Evolutionary conservation across 306 rosid genomes (phyloP), one percentile per base, ranked within the genome.

Genomic region (Canavalia gladiata): DNA sequence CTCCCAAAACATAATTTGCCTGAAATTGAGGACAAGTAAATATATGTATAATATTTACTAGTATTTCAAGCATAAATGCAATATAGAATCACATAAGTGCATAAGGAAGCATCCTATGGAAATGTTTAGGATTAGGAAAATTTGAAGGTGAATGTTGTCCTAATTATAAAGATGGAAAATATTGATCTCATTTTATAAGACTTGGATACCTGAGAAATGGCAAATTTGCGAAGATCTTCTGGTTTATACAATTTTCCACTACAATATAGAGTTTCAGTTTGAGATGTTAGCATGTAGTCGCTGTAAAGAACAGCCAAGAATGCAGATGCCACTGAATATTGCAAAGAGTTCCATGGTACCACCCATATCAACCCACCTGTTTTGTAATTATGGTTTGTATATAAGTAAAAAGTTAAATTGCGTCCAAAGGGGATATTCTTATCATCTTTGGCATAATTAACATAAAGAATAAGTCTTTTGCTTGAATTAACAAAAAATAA

Each of bases 351-450:
- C 92, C 90, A 84, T 58, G 86, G 71, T 41, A 25, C 64, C 69
- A 88, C 86, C 97, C 97, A 91, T 66, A 92, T 87, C 45, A 89
- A 60, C 41, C 95, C 91, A 87, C 84, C 97, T 90, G 80, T 41
- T 82, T 63, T 39, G 58, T 13, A 54, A 67, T 45, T 1, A 76
- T 37, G n/a, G 60, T 62, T 78, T 69, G 68, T 39, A 13, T 39
- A 13, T 75, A 6, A 75, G 49, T 31, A 66, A 31, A 1, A 8
- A 50, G 33, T 35, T 39, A 52, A 45, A 12, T 50, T 42, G 25
- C 39, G 67, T 29, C 31, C 64, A 58, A 57, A 47, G 51, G 43
- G 68, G 9, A 33, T 3, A 7, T n/a, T 51, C 25, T 43, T 9
- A 59, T 70, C 59, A 41, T 82, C 7, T 76, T 55, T 10, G 29